Evolutionary conservation across 2,329 filamentous ascomycete genomes (phyloP), one percentile per base, ranked within the genome.

Genomic region (Monosporascus sp.): DNA sequence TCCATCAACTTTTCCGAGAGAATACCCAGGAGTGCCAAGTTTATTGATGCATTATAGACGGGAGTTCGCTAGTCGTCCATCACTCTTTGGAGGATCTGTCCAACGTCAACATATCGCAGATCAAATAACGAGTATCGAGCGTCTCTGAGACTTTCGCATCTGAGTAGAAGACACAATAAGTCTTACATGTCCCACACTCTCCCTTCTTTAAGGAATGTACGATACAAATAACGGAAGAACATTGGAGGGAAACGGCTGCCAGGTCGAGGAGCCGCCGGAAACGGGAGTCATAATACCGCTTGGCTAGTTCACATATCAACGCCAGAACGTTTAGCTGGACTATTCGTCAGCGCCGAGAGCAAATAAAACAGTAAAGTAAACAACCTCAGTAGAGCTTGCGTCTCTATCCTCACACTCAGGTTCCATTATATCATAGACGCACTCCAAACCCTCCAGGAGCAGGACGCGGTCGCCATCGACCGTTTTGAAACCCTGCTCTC

Each of bases 101-200:
- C 25, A 38, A 49, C 6, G 37, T 22, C 15, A 0, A 15, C 8
- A n/a, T 25, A 2, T 15, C 31, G 35, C 1, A 39, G n/a, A 15
- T 25, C 46, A 14, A 18, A 8, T 38, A 14, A 6, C 5, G 18
- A 25, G 22, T 44, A 31, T 7, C 48, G 25, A 5, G 25, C 25
- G 25, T 9, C 25, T 11, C n/a, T 43, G 39, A 11, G 4, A 5
- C 18, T 22, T 20, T 5, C 5, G 3, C 5, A 39, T 39, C 18
- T 14, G 37, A 39, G 18, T 18, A 18, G n/a, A n/a, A 39, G 6
- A 2, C 15, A 1, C 15, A 44, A 22, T 22, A 63, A 38, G 48
- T 64, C 61, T 39, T 58, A 60, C 9, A 64, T 27, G 22, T 64
- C 62, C 62, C 62, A 64, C 6, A 65, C 50, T 7, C 62, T 56